Evolutionary conservation across 805 yeast species (phyloP), one percentile per base, ranked within the genome.

Genomic region (Debaryomyces tyrocola): DNA sequence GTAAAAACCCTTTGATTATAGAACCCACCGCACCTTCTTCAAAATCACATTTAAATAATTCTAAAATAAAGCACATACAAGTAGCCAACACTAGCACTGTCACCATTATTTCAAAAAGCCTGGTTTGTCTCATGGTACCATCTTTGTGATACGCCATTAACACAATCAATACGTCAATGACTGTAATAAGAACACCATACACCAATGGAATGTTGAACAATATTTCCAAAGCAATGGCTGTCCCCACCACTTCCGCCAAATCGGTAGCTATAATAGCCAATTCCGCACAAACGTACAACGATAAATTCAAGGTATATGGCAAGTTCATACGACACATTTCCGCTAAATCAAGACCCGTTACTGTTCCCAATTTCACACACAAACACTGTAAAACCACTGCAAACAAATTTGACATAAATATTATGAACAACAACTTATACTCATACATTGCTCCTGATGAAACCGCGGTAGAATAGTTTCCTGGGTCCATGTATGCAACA

Each of bases 401-500:
- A 70, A 92, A 78, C 33, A 91, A 67, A 57, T 91, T 92, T 5
- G 96, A 84, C 20, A 91, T 67, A 31, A 90, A 69, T 15, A 92
- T 79, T 18, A 91, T 83, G 62, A 90, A 91, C 27, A 92, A 66
- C 29, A 91, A 71, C 48, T 87, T 84, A 63, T 85, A 92, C 54
- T 85, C 81, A 63, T 86, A 89, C 21, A 88, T 85, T 28, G 96
- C 85, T n/a, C 96, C 96, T 1, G 95, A 94, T 7, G 94, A 87
- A 11, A 92, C 96, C 8, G 94, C 96, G 1, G 97, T 89, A 33
- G 96, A 86, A 66, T 91, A 92, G 68, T 94, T 92, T 4, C 99
- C 99, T 0, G 99, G 98, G 58, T 92, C 98, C 90, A 94, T 89
- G 64, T 91, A 94, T 0, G 97, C 92, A 29, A 92, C 96, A 4